Conservation (phyloP, 805 yeast genomes). For the Candida namnaoensis region DNA sequence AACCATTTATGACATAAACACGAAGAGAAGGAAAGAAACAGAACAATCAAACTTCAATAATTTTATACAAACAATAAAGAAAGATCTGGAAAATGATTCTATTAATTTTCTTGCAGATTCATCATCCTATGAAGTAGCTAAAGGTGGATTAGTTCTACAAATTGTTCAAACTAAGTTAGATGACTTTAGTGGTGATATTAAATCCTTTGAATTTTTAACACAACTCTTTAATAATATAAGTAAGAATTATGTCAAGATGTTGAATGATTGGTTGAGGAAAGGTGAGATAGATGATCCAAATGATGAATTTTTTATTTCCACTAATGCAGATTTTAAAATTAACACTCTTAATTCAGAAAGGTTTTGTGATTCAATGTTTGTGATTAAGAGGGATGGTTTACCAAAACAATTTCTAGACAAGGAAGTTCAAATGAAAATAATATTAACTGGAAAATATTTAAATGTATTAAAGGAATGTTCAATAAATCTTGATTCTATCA, state of each 20-base stretch:
- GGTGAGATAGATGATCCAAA: constrained; percentile 75
- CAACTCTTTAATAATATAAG: constrained; percentile 52
- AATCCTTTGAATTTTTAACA: constrained; percentile 41
- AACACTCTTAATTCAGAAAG: constrained; percentile 38
- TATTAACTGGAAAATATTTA: constrained; percentile 78
- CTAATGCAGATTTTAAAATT: constrained; percentile 15
- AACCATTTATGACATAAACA: constrained; percentile 38
- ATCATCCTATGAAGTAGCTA: constrained; percentile 43
- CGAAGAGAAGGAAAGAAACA: constrained; percentile 24
- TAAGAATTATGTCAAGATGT: constrained; percentile 51
- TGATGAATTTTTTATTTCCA: constrained; percentile 71
- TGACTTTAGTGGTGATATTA: constrained; percentile 56
- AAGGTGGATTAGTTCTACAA: constrained; percentile 71
- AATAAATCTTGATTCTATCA: constrained; percentile 18
- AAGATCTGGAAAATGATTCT: constrained; percentile 26
- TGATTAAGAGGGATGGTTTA: constrained; percentile 66
- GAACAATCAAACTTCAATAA: constrained; percentile 28
- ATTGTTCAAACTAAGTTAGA: constrained; percentile 52
- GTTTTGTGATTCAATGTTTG: constrained; percentile 69
- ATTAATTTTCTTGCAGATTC: constrained; percentile 46
- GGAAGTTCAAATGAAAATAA: constrained; percentile 51
- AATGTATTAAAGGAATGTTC: constrained; percentile 65
- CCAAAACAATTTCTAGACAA: constrained; percentile 52
- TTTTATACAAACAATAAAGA: constrained; percentile 31
- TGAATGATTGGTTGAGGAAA: constrained; percentile 69